Evolutionary conservation across 768 basidiomycete genomes (phyloP).

Genomic region (Pleurotus eryngii): DNA sequence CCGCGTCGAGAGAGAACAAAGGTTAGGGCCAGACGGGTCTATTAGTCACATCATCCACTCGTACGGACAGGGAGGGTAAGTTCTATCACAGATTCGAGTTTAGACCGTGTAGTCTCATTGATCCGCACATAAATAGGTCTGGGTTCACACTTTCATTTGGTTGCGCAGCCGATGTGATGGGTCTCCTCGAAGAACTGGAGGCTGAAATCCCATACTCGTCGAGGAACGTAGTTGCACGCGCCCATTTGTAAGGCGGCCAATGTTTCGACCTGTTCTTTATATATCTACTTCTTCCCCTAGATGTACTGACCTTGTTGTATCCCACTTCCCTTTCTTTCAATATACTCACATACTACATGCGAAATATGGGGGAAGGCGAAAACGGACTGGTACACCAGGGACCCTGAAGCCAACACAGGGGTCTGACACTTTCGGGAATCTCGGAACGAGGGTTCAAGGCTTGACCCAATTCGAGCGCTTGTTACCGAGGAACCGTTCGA

Average conservation of each 20-base stretch:
- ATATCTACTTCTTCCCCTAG: neutral
- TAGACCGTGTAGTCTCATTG: neutral
- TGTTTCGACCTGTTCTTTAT: neutral
- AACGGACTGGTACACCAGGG: no score
- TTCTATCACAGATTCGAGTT: no score
- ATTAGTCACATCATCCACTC: conserved; percentile 24
- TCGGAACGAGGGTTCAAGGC: no score
- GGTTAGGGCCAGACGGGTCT: conserved; percentile 4
- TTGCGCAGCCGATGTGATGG: conserved; percentile 18
- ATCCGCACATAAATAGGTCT: neutral
- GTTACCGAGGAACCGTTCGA: no score
- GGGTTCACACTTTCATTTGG: conserved; percentile 23
- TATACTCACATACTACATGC: no score
- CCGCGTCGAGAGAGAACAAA: conserved; percentile 24
- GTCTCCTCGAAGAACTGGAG: conserved; percentile 12
- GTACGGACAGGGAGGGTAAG: conserved; percentile 23
- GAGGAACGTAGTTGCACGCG: neutral
- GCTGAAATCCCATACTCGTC: conserved; percentile 6
- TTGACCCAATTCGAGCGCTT: no score
- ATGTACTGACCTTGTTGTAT: no score
- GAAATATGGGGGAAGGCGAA: neutral
- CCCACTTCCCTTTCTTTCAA: no score
- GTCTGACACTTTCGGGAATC: no score
- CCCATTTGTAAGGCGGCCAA: neutral
- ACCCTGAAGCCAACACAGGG: no score